Conservation (phyloP, 1,284 basidiomycete species). For the Puccinia novopanici region DNA sequence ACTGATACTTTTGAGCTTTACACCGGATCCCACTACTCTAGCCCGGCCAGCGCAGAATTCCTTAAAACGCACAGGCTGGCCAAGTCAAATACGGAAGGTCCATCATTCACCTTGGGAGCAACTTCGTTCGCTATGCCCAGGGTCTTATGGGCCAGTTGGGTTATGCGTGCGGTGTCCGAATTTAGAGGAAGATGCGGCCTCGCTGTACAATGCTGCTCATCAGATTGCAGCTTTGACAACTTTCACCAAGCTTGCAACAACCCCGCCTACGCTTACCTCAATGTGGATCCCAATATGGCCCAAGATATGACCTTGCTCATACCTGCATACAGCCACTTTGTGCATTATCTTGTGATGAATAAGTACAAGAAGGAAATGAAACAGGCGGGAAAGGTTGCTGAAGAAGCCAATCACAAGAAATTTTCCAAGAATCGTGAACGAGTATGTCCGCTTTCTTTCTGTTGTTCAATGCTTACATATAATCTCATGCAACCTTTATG, state of each 20-base stretch:
- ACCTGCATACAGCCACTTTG: conserved; percentile 32
- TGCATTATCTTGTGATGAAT: conserved; percentile 1
- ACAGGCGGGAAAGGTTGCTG: conserved; percentile 8
- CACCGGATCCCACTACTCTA: neutral
- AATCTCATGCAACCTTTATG: neutral
- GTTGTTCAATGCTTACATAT: neutral
- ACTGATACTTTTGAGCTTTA: too few relatives aligned
- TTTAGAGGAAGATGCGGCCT: too few relatives aligned
- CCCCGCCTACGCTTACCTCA: conserved; percentile 26
- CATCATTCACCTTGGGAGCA: conserved; percentile 28
- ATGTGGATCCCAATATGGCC: neutral
- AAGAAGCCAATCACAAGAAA: neutral
- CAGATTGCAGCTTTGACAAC: neutral
- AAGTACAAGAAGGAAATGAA: conserved; percentile 23
- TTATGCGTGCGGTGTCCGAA: conserved; percentile 31
- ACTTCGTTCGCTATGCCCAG: conserved; percentile 27
- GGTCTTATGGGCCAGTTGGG: conserved; percentile 7
- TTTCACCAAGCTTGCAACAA: neutral
- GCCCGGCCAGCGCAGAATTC: neutral
- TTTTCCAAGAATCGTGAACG: conserved; percentile 24
- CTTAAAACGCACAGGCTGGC: conserved; percentile 1
- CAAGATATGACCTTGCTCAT: conserved; percentile 14
- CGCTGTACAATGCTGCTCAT: too few relatives aligned
- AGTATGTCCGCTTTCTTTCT: neutral
- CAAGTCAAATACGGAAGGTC: conserved; percentile 1